Conservation (phyloP, 768 basidiomycete species). For the Lentinula sp. region DNA sequence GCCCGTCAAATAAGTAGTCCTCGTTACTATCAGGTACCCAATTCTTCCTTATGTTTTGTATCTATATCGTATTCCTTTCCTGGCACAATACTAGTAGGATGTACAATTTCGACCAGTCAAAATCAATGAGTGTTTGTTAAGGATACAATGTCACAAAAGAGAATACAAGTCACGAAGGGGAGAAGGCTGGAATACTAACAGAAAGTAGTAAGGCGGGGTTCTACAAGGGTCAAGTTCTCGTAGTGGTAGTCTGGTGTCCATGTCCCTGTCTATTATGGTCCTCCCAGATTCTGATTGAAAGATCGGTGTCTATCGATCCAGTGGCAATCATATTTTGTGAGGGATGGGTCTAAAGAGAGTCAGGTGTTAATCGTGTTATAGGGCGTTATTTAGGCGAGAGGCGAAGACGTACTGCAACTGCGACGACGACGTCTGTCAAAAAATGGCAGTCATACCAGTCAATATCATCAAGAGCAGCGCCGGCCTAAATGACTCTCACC, state of each 20-base stretch:
- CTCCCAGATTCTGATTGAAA: constrained; percentile 78
- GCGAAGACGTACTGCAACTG: constrained; percentile 55
- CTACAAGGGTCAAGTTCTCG: background rate
- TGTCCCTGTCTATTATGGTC: constrained; percentile 27
- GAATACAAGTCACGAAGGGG: background rate
- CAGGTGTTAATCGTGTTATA: background rate
- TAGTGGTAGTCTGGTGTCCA: background rate
- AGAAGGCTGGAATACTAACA: background rate
- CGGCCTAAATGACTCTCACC: constrained; percentile 31
- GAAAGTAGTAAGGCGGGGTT: background rate
- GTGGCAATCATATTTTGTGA: constrained; percentile 83
- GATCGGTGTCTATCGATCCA: constrained; percentile 80
- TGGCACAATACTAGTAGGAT: background rate
- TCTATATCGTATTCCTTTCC: background rate
- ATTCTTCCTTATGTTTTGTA: background rate
- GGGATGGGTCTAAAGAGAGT: constrained; percentile 65
- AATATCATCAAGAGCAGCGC: background rate
- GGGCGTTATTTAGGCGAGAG: background rate
- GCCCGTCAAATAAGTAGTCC: constrained; percentile 40
- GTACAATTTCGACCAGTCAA: background rate
- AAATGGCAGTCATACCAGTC: background rate
- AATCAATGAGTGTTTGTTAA: background rate
- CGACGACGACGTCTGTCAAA: constrained; percentile 63
- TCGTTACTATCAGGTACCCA: background rate
- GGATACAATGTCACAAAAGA: background rate